These are phyloP conservation scores for Canavalia gladiata DNA, from an alignment of 306 rosid species.

Conservation along the genomic window DNA sequence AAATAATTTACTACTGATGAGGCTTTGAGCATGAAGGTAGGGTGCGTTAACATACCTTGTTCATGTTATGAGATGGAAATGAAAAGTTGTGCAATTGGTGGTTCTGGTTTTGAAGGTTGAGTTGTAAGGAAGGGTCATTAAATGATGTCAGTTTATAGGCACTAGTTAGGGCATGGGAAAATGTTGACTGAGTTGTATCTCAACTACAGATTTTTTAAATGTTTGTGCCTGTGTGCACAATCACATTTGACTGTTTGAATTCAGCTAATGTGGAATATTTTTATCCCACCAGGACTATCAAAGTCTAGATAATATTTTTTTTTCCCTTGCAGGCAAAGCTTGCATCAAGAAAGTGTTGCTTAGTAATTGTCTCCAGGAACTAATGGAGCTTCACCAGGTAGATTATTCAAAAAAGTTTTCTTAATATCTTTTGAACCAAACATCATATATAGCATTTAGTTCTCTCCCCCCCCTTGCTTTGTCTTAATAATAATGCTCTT, in stretches of 20 bases:
- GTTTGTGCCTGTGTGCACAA: background rate
- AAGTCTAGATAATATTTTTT: slow-evolving; percentile 31
- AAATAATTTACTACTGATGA: slow-evolving; percentile 1
- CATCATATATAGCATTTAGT: background rate
- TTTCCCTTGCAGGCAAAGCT: slow-evolving; percentile 73
- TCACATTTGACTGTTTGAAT: background rate
- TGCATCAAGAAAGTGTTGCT: slow-evolving; percentile 98
- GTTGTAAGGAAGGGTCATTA: background rate
- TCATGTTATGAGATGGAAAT: background rate
- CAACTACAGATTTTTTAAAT: background rate
- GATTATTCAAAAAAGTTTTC: slow-evolving; percentile 28
- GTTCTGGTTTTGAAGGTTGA: background rate
- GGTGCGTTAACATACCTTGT: background rate
- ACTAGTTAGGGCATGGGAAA: background rate
- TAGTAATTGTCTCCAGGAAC: slow-evolving; percentile 97
- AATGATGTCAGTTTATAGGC: background rate
- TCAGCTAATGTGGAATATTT: background rate
- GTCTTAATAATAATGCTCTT: slow-evolving; percentile 14
- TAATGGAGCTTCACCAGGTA: slow-evolving; percentile 99
- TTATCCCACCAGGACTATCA: slow-evolving; percentile 5
- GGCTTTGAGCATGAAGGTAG: slow-evolving; percentile 4
- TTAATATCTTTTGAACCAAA: slow-evolving; percentile 33
- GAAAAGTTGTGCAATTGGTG: background rate
- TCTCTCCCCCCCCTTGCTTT: slow-evolving; percentile 26
- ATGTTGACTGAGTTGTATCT: background rate